Conservation (phyloP, 768 basidiomycete species). For the Kwoniella dejecticola region DNA sequence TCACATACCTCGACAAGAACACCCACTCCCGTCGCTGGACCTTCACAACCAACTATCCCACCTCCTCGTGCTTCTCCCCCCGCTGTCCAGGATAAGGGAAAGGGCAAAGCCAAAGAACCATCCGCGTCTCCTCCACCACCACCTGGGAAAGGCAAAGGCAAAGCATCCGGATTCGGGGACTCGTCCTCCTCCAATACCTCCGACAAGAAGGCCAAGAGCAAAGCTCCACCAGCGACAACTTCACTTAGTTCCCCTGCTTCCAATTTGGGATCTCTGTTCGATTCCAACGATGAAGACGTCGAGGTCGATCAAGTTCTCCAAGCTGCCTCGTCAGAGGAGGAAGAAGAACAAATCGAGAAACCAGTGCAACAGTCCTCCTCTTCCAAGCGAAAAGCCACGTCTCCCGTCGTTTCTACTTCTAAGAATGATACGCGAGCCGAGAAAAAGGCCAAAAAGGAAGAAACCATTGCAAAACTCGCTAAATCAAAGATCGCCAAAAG, state of each 20-base stretch:
- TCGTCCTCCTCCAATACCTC: background rate
- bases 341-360: constrained; percentile 10
- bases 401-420: background rate
- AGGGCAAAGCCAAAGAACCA: no score
- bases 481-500: constrained; percentile 26
- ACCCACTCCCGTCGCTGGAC: background rate
- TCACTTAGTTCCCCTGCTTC: constrained; percentile 10
- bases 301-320: constrained; percentile 1
- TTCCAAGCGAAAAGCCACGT: background rate
- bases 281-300: constrained; percentile 19
- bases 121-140: no score
- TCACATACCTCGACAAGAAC: background rate
- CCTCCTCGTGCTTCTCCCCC: background rate
- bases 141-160: background rate
- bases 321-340: constrained; percentile 2
- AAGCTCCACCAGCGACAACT: background rate
- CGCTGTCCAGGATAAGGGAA: no score
- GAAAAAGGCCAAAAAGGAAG: background rate
- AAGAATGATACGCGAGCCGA: background rate
- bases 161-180: background rate
- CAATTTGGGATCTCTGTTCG: constrained; percentile 9
- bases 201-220: background rate
- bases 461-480: background rate
- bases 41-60: background rate
- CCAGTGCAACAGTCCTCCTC: background rate